Evolutionary conservation across 306 rosid species (phyloP), one percentile per base, ranked within the genome.

Genomic region (Dryas alaskensis): DNA sequence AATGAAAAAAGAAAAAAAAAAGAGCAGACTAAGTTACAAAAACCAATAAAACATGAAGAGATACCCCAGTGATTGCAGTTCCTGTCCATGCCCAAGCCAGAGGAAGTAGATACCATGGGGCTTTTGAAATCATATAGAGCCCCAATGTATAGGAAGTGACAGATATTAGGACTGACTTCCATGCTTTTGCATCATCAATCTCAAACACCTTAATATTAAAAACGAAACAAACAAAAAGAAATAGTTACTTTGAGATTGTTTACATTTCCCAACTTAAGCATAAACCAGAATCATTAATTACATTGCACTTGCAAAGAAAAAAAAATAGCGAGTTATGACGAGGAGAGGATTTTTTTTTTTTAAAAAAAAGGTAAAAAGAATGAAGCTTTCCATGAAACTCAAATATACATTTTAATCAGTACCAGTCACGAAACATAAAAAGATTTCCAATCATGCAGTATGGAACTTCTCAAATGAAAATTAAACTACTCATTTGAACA

Each of bases 51-150:
- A 51, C 11, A 68, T 45, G 64, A 59, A 76, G 74, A 76, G 27
- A 74, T 59, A 89, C 99, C 97, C 99, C 99, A 25, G 97, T 94
- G 77, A 87, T 10, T 62, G 97, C 99, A 83, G 97, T 94, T 60
- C 99, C 99, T 1, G 97, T 94, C 97, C 97, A 94, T 19, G 93
- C 99, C 99, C 99, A 94, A 73, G 99, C 99, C 76, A 94, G 79
- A 81, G 99, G 97, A 79, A 94, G 99, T 55, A 94, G 86, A 85
- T 94, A 94, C 97, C 95, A 94, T 42, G 96, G 99, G 76, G 95
- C 84, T 86, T 94, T 94, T 48, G 96, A 75, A 83, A 94, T 92
- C 92, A 92, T 77, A 63, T 73, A 77, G 65, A 94, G 90, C 59
- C 99, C 97, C 79, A 94, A 39, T 4, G 96, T 88, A 77, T 89